Evolutionary conservation across 805 yeast species (phyloP).

Genomic region (Metschnikowia santaceciliae): DNA sequence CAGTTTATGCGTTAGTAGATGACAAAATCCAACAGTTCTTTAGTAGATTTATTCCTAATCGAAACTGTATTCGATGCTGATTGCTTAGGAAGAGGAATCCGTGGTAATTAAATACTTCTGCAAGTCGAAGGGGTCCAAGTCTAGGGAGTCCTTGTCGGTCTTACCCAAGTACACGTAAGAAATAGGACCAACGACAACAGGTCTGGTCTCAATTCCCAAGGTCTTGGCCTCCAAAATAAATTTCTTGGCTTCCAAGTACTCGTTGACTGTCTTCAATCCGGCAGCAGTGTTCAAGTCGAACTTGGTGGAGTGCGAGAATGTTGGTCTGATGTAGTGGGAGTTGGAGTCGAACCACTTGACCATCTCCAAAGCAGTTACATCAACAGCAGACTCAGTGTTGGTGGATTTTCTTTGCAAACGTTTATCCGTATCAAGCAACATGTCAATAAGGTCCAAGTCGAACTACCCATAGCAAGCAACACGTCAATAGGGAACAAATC

Average conservation of each 20-base stretch:
- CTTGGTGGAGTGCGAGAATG: constrained; percentile 90
- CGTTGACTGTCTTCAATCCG: constrained; percentile 94
- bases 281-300: constrained; percentile 76
- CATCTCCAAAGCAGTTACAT: constrained; percentile 98
- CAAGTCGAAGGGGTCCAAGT: constrained; percentile 83
- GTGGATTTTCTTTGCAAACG: constrained; percentile 97
- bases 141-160: constrained; percentile 96
- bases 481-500: constrained; percentile 86
- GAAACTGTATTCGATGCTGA: no score
- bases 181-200: constrained; percentile 94
- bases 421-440: constrained; percentile 98
- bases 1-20: no score
- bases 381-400: constrained; percentile 82
- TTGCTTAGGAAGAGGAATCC: constrained; percentile 41
- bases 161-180: constrained; percentile 94
- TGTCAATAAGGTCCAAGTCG: constrained; percentile 84
- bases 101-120: constrained; percentile 45
- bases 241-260: constrained; percentile 94
- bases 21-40: no score
- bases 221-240: constrained; percentile 79
- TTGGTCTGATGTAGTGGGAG: constrained; percentile 99
- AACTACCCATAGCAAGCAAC: constrained; percentile 97
- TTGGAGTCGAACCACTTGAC: constrained; percentile 99
- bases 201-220: constrained; percentile 95
- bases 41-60: no score